Evolutionary conservation across 1,284 basidiomycete species (phyloP), one percentile per base, ranked within the genome.

Genomic region (Caloboletus inedulis): DNA sequence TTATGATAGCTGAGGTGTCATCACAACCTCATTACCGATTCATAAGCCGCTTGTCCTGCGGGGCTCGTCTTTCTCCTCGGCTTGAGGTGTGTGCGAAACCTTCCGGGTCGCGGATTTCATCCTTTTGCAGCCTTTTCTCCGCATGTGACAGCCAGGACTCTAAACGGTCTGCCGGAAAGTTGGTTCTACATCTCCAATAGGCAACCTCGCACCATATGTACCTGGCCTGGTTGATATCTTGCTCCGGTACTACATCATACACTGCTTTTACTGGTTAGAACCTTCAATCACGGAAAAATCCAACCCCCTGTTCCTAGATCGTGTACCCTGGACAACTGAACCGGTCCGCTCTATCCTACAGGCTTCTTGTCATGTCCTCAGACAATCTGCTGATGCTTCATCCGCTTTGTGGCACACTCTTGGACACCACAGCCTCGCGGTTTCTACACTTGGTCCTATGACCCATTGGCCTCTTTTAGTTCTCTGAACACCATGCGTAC

Each of bases 391-490:
- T 53, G 25, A 49, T 43, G 65, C 64, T 47, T 65, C 57, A 44
- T 44, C 49, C 53, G 51, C 63, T 65, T 64, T 55, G 63, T 68
- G 63, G 66, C 63, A 64, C 66, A 12, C 65, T 59, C 66, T 62
- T 8, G 65, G 64, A 64, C 21, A 56, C 25, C 62, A 68, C 66
- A 68, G 63, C 63, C 57, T 53, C 47, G 21, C 10, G 21, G 35
- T 35, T 16, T 43, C 61, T 47, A 18, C 19, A 51, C 54, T 50
- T 43, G 39, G 49, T 34, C 30, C 25, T 36, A 21, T 31, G 42
- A 35, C 43, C 27, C 49, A 29, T 49, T 31, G 47, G 30, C 40
- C 43, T 30, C 42, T 43, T 47, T 49, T 41, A 19, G 43, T 29
- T 29, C 34, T 16, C 46, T 39, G 18, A 34, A 37, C 13, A 35